Base-by-base conservation (phyloP, 73 alveolate genomes). In the Paramecium caudatum region DNA sequence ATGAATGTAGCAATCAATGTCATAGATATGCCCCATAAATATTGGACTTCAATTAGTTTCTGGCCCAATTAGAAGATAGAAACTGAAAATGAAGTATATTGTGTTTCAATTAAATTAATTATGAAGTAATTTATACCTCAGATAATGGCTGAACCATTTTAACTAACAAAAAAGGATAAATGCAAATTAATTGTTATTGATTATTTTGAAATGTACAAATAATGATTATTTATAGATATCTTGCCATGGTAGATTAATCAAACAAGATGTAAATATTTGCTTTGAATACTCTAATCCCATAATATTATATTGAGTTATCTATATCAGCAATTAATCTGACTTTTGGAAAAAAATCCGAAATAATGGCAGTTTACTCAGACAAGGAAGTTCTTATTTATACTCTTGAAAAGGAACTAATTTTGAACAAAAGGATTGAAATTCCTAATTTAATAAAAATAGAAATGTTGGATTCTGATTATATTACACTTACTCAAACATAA, bases 161-260 rank as follows among this genome's bases (percentile, higher is more conserved):
- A 55, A 21, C 80, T 55, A 23, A 55, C 80, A 16, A 55, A 55
- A 55, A 55, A 55, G 80, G 80, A 55, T 55, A 55, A 55, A 27
- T 55, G 80, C 30, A 55, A 55, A 55, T 27, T 55, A 19, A 55
- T 55, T 23, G 30, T 10, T 23, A 21, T 55, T 55, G 80, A 55
- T 55, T 55, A 27, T 55, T 55, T 27, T 55, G 80, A 55, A 55
- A 55, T 55, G 80, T 55, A 55, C 12, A 4, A 55, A 23, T 21
- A 0, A 55, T 4, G 43, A 55, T 27, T 55, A 2, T 3, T 27
- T 37, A 23, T 55, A 55, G 80, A 27, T 55, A 12, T 55, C 12
- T 55, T 55, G 80, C 80, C 45, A 55, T 55, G 80, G 30, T 55
- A 3, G 80, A 55, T 55, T 55, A 37, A 10, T 55, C 80, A 17